These are phyloP conservation scores for Lophiotrema nucula DNA, from an alignment of 495 filamentous ascomycete species.

Conservation along the genomic window DNA sequence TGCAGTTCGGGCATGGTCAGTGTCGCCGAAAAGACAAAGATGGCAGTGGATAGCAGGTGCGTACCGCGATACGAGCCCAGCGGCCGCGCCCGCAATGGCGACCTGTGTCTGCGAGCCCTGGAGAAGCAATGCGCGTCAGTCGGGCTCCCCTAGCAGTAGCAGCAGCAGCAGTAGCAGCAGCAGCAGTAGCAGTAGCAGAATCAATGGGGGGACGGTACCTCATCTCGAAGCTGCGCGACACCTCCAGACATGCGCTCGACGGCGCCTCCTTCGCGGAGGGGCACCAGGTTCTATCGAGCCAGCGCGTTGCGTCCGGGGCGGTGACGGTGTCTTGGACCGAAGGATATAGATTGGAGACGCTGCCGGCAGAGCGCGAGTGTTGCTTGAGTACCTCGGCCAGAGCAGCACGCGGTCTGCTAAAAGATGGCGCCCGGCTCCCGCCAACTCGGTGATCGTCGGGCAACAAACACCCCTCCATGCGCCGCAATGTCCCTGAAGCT, in stretches of 20 bases:
- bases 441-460: neutral
- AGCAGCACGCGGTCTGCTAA: neutral
- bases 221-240: conserved; percentile 81
- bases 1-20: conserved; percentile 34
- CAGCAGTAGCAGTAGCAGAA: neutral
- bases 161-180: too few relatives aligned
- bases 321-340: too few relatives aligned
- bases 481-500: conserved; percentile 17
- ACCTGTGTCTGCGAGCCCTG: conserved; percentile 82
- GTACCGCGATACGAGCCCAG: conserved; percentile 84
- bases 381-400: conserved; percentile 9
- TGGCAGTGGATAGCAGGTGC: neutral
- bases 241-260: conserved; percentile 69
- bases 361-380: conserved; percentile 15
- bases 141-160: neutral
- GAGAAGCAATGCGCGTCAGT: conserved; percentile 5
- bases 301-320: conserved; percentile 4
- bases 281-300: neutral
- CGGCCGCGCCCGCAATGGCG: conserved; percentile 77
- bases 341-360: neutral
- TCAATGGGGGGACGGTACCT: conserved; percentile 51
- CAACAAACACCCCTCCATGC: neutral
- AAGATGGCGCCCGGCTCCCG: neutral
- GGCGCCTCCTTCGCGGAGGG: neutral
- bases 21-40: neutral